Evolutionary conservation across 2,329 filamentous ascomycete species (phyloP).

Genomic region (Colletotrichum australisinense): DNA sequence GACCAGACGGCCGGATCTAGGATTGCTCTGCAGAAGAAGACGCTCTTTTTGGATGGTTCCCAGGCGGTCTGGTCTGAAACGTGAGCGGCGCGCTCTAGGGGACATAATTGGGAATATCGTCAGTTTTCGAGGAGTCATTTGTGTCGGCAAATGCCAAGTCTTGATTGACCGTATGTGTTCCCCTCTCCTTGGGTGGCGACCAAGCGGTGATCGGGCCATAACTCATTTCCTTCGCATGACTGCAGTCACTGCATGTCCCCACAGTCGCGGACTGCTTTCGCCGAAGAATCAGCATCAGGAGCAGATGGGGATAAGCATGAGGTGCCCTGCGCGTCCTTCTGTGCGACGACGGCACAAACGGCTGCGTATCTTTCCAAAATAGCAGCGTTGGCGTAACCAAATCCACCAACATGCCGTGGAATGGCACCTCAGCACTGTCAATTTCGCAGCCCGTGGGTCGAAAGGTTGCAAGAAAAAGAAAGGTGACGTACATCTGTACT

Average conservation of each 20-base stretch:
- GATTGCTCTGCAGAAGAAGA: neutral
- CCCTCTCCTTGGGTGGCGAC: slow-evolving; percentile 2
- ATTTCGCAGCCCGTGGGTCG: neutral
- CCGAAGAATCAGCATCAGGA: slow-evolving; percentile 9
- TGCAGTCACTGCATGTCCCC: slow-evolving; percentile 6
- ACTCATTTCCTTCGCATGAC: slow-evolving; percentile 22
- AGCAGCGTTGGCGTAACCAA: slow-evolving; percentile 3
- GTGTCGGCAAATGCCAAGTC: neutral
- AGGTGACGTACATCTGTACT: neutral
- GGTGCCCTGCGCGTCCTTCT: slow-evolving; percentile 14
- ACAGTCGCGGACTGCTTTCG: neutral
- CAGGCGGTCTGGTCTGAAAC: slow-evolving; percentile 25
- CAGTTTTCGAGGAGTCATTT: slow-evolving; percentile 13
- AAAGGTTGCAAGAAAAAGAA: neutral
- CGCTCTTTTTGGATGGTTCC: slow-evolving; percentile 10
- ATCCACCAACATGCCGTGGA: neutral
- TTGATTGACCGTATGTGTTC: neutral
- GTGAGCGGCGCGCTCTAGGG: neutral
- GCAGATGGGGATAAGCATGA: slow-evolving; percentile 9
- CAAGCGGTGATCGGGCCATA: slow-evolving; percentile 6
- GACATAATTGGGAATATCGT: slow-evolving; percentile 17
- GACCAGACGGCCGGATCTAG: slow-evolving; percentile 32
- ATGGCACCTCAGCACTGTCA: neutral
- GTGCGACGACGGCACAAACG: slow-evolving; percentile 14
- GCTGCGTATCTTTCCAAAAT: slow-evolving; percentile 17